Evolutionary conservation across 345 rosid species (phyloP), one percentile per base, ranked within the genome.

Genomic region (Bruguiera gymnorhiza): DNA sequence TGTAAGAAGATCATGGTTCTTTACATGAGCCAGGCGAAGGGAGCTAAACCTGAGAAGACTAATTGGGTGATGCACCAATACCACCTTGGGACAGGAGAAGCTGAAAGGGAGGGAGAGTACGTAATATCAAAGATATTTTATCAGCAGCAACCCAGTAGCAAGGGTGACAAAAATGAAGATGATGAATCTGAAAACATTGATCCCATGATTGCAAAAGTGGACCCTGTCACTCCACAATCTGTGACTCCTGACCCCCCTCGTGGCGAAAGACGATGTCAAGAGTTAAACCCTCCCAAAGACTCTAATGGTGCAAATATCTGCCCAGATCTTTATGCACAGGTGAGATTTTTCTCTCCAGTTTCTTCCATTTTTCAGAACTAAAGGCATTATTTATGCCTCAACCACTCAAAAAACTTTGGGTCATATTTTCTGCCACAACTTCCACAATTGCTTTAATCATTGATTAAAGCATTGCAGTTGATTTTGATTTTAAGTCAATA

Each of bases 11-110:
- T 90, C 48, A 95, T 95, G 99, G 97, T 95, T 73, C 97, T 92
- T 30, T 92, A 95, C 67, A 71, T 60, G 57, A 84, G 80, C 76
- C 43, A 52, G 52, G 72, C 27, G 58, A 81, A 67, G 75, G 97
- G 96, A 58, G 96, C 89, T 15, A 95, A 88, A 76, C 63, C 92
- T 13, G 92, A 85, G 68, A 95, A 92, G 79, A 86, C 99, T 7
- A 92, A 89, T 67, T 92, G 97, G 99, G 93, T 87, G 72, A 95
- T 95, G 99, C 99, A 92, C 70, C 99, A 95, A 53, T 95, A 95
- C 76, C 99, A 95, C 78, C 81, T 95, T 37, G 99, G 99, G 69
- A 88, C 86, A 2, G 87, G 77, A 36, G 97, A 95, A 78, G 99
- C 91, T 53, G 99, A 95, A 82, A 88, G 76, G 72, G 96, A 92